phyloP scores from a whole-genome alignment of 306 rosid species.

The Rubus idaeus region DNA sequence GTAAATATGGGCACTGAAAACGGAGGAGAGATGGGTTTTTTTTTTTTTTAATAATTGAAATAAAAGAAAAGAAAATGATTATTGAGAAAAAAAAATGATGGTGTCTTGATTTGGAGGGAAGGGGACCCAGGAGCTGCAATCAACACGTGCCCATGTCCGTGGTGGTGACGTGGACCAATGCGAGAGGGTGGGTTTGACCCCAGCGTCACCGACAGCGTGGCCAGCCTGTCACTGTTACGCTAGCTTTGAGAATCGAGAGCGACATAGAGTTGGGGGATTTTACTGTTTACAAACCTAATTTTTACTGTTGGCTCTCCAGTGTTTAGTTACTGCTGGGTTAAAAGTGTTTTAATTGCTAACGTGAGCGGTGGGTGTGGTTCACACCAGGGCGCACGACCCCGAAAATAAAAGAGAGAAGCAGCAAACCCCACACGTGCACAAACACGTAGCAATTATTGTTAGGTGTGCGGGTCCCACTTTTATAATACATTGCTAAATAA shows the following conservation, averaged over 20 bases:
- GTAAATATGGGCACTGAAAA: slow-evolving; percentile 56
- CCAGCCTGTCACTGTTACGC: slow-evolving; percentile 50
- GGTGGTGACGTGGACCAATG: slow-evolving; percentile 54
- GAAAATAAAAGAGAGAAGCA: slow-evolving; percentile 31
- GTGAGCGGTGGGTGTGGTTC: not conserved
- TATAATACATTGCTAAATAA: not conserved
- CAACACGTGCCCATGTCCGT: slow-evolving; percentile 79
- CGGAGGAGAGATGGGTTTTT: not conserved
- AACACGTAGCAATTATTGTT: slow-evolving; percentile 56
- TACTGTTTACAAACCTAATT: slow-evolving; percentile 10
- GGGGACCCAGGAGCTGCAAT: slow-evolving; percentile 51
- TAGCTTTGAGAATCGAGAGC: slow-evolving; percentile 3
- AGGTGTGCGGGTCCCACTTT: slow-evolving; percentile 35
- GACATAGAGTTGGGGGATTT: not conserved
- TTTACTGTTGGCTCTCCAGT: slow-evolving; percentile 3
- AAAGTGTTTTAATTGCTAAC: not conserved
- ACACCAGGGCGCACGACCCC: not conserved
- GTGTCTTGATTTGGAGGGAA: slow-evolving; percentile 31
- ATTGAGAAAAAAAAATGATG: slow-evolving; percentile 15
- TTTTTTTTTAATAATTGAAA: not conserved
- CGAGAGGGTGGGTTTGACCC: slow-evolving; percentile 46
- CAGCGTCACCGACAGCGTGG: slow-evolving; percentile 57
- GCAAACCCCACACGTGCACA: slow-evolving; percentile 75
- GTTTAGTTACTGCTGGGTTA: not conserved
- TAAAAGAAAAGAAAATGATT: not conserved